Conservation (phyloP, 1,139 yeast species). For the Lodderomyces theae region DNA sequence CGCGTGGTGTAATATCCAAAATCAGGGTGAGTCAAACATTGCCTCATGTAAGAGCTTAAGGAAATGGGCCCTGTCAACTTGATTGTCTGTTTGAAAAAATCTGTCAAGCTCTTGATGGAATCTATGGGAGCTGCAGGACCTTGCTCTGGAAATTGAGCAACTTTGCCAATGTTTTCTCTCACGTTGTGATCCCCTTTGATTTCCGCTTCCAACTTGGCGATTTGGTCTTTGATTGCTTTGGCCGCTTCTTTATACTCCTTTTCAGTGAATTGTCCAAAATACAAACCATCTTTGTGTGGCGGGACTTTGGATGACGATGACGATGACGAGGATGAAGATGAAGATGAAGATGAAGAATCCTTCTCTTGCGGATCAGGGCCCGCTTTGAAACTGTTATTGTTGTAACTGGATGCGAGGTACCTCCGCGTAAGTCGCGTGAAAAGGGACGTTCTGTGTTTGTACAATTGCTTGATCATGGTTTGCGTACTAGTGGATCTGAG, state of each 20-base stretch:
- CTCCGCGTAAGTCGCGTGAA: neutral
- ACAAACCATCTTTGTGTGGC: conserved; percentile 17
- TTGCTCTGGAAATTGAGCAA: conserved; percentile 36
- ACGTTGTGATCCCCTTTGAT: conserved; percentile 42
- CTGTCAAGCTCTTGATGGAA: conserved; percentile 30
- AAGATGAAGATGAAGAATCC: too few relatives aligned
- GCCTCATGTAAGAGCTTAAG: conserved; percentile 73
- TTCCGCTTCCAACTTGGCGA: conserved; percentile 30
- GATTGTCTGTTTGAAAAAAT: conserved; percentile 52
- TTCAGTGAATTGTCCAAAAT: conserved; percentile 36
- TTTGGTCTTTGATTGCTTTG: conserved; percentile 32
- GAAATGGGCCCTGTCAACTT: conserved; percentile 76
- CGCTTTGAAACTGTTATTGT: neutral
- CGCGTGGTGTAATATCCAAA: conserved; percentile 78
- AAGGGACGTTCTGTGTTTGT: neutral
- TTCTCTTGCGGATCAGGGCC: neutral
- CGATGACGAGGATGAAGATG: too few relatives aligned
- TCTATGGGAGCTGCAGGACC: conserved; percentile 11
- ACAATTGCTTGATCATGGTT: conserved; percentile 1
- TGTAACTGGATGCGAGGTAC: neutral
- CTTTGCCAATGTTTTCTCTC: conserved; percentile 34
- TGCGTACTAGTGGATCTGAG: neutral
- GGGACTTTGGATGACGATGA: conserved; percentile 5
- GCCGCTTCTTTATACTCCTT: conserved; percentile 44
- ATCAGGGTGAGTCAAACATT: conserved; percentile 75